Percentiles rank a stretch among this genome's conserved stretches.
Evolutionary conservation across 176 grass and related monocot genomes (phyloP).

Genomic region (Puya raimondii): DNA sequence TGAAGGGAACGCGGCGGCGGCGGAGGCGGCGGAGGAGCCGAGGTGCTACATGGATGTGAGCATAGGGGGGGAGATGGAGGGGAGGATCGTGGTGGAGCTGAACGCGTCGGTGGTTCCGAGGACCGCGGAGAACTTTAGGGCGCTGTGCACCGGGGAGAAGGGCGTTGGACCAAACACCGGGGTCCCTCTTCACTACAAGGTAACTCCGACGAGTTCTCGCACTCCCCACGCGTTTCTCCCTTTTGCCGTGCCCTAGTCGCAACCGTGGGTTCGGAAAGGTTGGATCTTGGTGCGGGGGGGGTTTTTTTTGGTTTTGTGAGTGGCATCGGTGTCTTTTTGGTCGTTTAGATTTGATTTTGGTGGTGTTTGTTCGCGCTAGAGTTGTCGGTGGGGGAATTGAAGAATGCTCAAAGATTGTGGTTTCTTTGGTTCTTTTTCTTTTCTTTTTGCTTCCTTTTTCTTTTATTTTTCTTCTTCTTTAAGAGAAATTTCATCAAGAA

Average conservation of each 20-base stretch:
- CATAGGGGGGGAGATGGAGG: slow-evolving; percentile 83
- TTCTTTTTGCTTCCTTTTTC: not conserved
- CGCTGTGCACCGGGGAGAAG: slow-evolving; percentile 90
- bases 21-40: slow-evolving; percentile 44
- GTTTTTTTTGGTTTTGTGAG: slow-evolving; percentile 3
- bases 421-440: slow-evolving; percentile 9
- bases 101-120: slow-evolving; percentile 50
- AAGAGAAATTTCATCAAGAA: not conserved
- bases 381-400: slow-evolving; percentile 6
- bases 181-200: slow-evolving; percentile 73
- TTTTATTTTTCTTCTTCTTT: not conserved
- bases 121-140: slow-evolving; percentile 94
- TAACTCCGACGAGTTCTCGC: not conserved
- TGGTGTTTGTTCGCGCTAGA: slow-evolving; percentile 1
- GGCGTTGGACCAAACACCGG: slow-evolving; percentile 46
- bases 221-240: not conserved
- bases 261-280: not conserved
- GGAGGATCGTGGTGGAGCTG: slow-evolving; percentile 78
- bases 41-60: slow-evolving; percentile 76
- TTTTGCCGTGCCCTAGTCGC: slow-evolving; percentile 4
- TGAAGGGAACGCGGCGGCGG: slow-evolving; percentile 25
- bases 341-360: slow-evolving; percentile 10
- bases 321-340: slow-evolving; percentile 17
- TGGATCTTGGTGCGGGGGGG: slow-evolving; percentile 4
- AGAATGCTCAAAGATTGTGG: slow-evolving; percentile 20